Evolutionary conservation across 176 grass and related monocot genomes (phyloP).

Genomic region (Aechmea fasciata): DNA sequence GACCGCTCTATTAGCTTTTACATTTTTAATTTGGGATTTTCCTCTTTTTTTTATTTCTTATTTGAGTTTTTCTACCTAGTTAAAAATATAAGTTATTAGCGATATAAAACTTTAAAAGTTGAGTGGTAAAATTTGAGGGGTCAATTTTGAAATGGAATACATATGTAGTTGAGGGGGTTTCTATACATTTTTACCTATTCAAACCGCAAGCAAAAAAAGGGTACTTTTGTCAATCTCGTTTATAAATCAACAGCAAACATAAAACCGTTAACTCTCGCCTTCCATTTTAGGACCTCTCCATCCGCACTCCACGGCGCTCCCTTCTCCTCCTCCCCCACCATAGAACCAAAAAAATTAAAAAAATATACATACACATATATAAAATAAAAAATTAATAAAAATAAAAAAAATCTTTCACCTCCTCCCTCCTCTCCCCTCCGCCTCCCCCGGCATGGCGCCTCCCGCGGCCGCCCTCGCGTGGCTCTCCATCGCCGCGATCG

Average conservation of each 20-base stretch:
- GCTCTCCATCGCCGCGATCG: not conserved
- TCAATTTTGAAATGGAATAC: no score
- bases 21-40: no score
- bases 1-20: no score
- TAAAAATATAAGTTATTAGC: no score
- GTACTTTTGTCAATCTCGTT: no score
- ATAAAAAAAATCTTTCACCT: constrained; percentile 16
- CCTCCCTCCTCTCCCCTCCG: constrained; percentile 1
- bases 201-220: no score
- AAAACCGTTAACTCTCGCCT: not conserved
- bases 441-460: constrained; percentile 21
- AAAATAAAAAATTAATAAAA: constrained; percentile 18
- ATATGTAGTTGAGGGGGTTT: no score
- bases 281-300: not conserved
- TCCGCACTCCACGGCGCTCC: not conserved
- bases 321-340: not conserved
- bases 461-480: constrained; percentile 23
- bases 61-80: no score
- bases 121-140: no score
- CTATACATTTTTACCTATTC: no score
- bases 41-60: no score
- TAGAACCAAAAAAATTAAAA: constrained; percentile 2
- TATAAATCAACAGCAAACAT: not conserved
- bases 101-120: no score
- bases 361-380: not conserved